These are phyloP conservation scores for Lactifluus piperatus DNA, from an alignment of 768 basidiomycete species.

Conservation along the genomic window DNA sequence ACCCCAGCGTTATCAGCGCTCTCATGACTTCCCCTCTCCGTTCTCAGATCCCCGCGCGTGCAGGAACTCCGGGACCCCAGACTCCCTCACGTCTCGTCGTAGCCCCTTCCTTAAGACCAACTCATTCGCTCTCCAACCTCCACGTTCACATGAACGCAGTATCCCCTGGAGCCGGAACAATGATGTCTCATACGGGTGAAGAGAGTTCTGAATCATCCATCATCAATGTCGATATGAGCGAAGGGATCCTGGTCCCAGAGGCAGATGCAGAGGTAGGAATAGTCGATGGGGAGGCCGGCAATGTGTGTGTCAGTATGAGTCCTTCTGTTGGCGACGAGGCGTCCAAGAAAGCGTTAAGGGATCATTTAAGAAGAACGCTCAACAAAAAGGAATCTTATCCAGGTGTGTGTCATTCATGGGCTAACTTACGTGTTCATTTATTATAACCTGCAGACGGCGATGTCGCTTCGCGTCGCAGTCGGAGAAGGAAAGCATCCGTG, in stretches of 20 bases:
- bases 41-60: constrained; percentile 30
- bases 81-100: constrained; percentile 49
- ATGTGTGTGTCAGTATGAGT: constrained; percentile 38
- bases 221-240: constrained; percentile 51
- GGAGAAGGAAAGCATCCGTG: constrained; percentile 10
- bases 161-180: neutral
- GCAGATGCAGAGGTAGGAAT: constrained; percentile 53
- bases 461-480: constrained; percentile 15
- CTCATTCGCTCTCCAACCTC: constrained; percentile 48
- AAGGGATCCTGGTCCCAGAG: constrained; percentile 66
- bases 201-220: constrained; percentile 56
- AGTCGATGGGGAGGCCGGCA: constrained; percentile 44
- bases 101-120: constrained; percentile 41
- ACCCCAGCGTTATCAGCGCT: neutral
- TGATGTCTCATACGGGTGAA: constrained; percentile 7
- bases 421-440: neutral
- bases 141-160: constrained; percentile 35
- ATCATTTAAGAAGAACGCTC: constrained; percentile 62
- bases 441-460: constrained; percentile 1
- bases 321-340: constrained; percentile 40
- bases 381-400: constrained; percentile 40
- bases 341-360: constrained; percentile 56
- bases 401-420: constrained; percentile 31
- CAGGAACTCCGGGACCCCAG: constrained; percentile 29
- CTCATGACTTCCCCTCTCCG: constrained; percentile 12